These are phyloP conservation scores for Calonectria crousiana DNA, from an alignment of 2,329 filamentous ascomycete species.

Conservation along the genomic window DNA sequence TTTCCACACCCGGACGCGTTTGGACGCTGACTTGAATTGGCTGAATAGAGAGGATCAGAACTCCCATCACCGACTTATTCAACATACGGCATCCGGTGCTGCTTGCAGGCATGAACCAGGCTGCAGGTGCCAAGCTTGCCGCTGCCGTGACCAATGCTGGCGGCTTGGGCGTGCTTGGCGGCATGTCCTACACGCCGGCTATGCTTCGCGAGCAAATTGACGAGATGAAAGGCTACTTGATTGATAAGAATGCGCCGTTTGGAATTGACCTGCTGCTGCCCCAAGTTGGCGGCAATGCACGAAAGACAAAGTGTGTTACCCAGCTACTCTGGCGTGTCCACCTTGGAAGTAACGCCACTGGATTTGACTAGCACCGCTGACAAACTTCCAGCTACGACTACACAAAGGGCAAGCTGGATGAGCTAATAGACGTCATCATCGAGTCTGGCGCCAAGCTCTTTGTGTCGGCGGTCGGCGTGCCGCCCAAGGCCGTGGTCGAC, in stretches of 20 bases:
- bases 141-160: conserved; percentile 97
- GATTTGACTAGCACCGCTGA: neutral
- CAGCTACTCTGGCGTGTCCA: neutral
- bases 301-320: conserved; percentile 84
- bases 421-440: conserved; percentile 92
- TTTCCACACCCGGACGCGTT: neutral
- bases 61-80: conserved; percentile 92
- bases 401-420: conserved; percentile 97
- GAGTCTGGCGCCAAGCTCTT: conserved; percentile 92
- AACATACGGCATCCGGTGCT: conserved; percentile 97
- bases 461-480: conserved; percentile 95
- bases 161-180: conserved; percentile 95
- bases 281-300: conserved; percentile 91
- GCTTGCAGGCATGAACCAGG: conserved; percentile 99
- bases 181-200: conserved; percentile 94
- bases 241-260: conserved; percentile 93
- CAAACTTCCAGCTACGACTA: conserved; percentile 86
- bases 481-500: conserved; percentile 89
- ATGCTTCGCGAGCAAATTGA: conserved; percentile 96
- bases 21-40: conserved; percentile 23
- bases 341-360: neutral
- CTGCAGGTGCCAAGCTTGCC: conserved; percentile 94
- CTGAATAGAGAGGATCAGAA: conserved; percentile 73
- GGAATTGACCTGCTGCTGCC: conserved; percentile 94
- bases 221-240: conserved; percentile 89